These are phyloP conservation scores for Primulina eburnea DNA, from an alignment of 257 asterid species.

Conservation along the genomic window DNA sequence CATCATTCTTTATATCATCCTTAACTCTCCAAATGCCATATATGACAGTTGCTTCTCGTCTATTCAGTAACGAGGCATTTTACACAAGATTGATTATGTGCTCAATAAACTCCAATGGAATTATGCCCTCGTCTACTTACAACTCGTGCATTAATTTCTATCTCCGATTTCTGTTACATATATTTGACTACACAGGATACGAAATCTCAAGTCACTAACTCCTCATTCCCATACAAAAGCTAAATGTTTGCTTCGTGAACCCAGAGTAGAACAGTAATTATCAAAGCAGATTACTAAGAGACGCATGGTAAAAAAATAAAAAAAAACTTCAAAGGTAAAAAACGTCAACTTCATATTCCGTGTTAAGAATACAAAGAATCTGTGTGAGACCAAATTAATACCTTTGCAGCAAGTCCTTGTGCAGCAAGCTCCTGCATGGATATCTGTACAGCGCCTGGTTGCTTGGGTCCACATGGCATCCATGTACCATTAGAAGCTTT, in stretches of 20 bases:
- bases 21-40: background rate
- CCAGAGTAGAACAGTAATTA: background rate
- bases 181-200: background rate
- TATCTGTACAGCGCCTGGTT: slow-evolving; percentile 72
- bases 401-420: slow-evolving; percentile 81
- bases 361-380: background rate
- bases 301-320: slow-evolving; percentile 5
- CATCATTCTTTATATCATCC: background rate
- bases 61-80: background rate
- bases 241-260: background rate
- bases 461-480: slow-evolving; percentile 96
- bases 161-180: background rate
- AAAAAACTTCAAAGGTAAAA: background rate
- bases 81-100: background rate
- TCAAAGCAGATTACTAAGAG: background rate
- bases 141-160: slow-evolving; percentile 1
- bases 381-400: slow-evolving; percentile 23
- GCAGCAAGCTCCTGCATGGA: slow-evolving; percentile 87
- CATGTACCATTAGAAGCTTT: slow-evolving; percentile 56
- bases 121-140: background rate
- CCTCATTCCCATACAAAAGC: background rate
- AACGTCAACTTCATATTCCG: background rate
- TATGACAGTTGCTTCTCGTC: background rate
- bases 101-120: background rate
- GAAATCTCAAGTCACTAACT: background rate